Evolutionary conservation across 106 monocot genomes (phyloP).

Genomic region (Iris macrosiphon): DNA sequence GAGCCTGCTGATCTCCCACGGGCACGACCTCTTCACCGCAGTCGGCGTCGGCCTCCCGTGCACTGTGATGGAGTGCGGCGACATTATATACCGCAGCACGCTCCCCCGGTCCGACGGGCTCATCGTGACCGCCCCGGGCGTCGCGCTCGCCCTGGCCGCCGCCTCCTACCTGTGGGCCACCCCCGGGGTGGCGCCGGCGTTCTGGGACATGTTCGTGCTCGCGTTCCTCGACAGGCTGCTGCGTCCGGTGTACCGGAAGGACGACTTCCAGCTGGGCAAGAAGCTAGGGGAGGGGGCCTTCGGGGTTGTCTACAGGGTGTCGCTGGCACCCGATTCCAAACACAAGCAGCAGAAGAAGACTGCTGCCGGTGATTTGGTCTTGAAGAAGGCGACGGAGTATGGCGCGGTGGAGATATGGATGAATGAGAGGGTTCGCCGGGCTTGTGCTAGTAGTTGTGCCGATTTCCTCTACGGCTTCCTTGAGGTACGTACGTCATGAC

Average conservation of each 20-base stretch:
- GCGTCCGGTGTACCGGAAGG: conserved; percentile 76
- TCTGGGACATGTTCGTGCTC: conserved; percentile 95
- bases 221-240: conserved; percentile 73
- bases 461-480: conserved; percentile 93
- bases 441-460: conserved; percentile 81
- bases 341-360: neutral
- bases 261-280: conserved; percentile 75
- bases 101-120: conserved; percentile 68
- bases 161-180: conserved; percentile 95
- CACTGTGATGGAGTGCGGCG: conserved; percentile 97
- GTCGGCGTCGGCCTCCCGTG: conserved; percentile 95
- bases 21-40: conserved; percentile 49
- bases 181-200: conserved; percentile 89
- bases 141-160: conserved; percentile 66
- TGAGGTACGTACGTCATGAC: no score
- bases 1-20: no score
- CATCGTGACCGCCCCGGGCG: conserved; percentile 70
- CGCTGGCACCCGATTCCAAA: conserved; percentile 37
- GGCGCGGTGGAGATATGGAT: conserved; percentile 99
- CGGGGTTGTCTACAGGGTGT: conserved; percentile 77
- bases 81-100: conserved; percentile 92
- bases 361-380: conserved; percentile 46
- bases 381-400: conserved; percentile 95
- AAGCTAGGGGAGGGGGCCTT: conserved; percentile 92
- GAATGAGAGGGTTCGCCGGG: conserved; percentile 86